phyloP scores from a whole-genome alignment of 768 basidiomycete genomes.

The Hydnum rufescens region DNA sequence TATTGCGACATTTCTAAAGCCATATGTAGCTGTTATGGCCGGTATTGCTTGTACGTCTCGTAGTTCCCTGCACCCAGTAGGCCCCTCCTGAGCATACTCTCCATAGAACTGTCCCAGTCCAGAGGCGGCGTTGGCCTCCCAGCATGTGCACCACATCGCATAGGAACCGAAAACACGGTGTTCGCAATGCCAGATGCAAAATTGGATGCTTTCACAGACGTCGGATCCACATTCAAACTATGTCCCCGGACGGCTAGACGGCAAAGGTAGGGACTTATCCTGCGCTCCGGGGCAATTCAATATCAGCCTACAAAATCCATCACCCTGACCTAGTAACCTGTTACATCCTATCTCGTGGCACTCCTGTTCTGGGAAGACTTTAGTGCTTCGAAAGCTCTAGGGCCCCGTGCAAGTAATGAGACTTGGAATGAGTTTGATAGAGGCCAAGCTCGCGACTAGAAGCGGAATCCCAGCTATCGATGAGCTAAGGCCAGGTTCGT shows the following conservation, averaged over 20 bases:
- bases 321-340: slow-evolving; percentile 87
- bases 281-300: slow-evolving; percentile 52
- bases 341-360: too few species aligned
- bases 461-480: too few species aligned
- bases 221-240: slow-evolving; percentile 81
- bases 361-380: too few species aligned
- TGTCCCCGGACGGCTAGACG: slow-evolving; percentile 86
- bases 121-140: slow-evolving; percentile 88
- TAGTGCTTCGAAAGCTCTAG: too few species aligned
- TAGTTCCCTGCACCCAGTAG: slow-evolving; percentile 7
- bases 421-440: slow-evolving; percentile 41
- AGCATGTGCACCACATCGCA: slow-evolving; percentile 66
- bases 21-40: slow-evolving; percentile 82
- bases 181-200: slow-evolving; percentile 94
- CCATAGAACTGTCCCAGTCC: too few species aligned
- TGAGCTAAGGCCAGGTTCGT: too few species aligned
- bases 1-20: slow-evolving; percentile 50
- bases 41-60: slow-evolving; percentile 66
- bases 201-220: slow-evolving; percentile 84
- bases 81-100: not conserved
- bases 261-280: slow-evolving; percentile 92
- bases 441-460: slow-evolving; percentile 33
- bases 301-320: slow-evolving; percentile 74
- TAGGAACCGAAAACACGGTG: slow-evolving; percentile 80
- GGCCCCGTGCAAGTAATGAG: too few species aligned